Percentiles rank a stretch among this genome's conserved stretches.
Conservation (phyloP, 345 rosid species). For the Cardamine occulta region DNA sequence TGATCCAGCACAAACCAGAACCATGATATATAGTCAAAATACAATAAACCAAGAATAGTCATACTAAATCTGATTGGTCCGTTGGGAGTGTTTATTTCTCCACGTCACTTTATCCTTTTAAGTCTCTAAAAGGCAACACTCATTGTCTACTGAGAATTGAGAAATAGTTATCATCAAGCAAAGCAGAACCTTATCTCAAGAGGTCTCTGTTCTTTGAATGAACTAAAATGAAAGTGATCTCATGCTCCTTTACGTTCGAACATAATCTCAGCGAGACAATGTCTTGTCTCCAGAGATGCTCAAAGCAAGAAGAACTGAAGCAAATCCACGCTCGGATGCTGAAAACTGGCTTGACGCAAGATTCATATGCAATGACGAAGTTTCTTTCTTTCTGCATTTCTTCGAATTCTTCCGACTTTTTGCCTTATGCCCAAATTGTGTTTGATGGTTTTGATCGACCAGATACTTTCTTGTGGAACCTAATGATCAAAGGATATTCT, state of each 20-base stretch:
- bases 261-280: slow-evolving; percentile 37
- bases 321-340: slow-evolving; percentile 67
- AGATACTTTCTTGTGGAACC: slow-evolving; percentile 65
- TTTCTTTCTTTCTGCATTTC: slow-evolving; percentile 54
- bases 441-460: slow-evolving; percentile 53
- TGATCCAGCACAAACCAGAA: not conserved
- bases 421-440: slow-evolving; percentile 53
- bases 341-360: slow-evolving; percentile 55
- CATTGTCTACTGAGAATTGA: not conserved
- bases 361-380: slow-evolving; percentile 48
- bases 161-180: slow-evolving; percentile 17
- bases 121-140: slow-evolving; percentile 4
- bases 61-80: not conserved
- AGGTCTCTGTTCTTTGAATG: slow-evolving; percentile 6
- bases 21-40: not conserved
- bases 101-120: slow-evolving; percentile 23
- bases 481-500: slow-evolving; percentile 65
- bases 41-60: not conserved
- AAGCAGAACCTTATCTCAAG: slow-evolving; percentile 32
- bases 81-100: not conserved
- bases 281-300: slow-evolving; percentile 57
- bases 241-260: slow-evolving; percentile 21
- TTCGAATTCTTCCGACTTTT: slow-evolving; percentile 40
- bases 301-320: slow-evolving; percentile 53
- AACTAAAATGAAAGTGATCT: slow-evolving; percentile 25